Evolutionary conservation across 768 basidiomycete species (phyloP).

Genomic region (Tricholomella constricta): DNA sequence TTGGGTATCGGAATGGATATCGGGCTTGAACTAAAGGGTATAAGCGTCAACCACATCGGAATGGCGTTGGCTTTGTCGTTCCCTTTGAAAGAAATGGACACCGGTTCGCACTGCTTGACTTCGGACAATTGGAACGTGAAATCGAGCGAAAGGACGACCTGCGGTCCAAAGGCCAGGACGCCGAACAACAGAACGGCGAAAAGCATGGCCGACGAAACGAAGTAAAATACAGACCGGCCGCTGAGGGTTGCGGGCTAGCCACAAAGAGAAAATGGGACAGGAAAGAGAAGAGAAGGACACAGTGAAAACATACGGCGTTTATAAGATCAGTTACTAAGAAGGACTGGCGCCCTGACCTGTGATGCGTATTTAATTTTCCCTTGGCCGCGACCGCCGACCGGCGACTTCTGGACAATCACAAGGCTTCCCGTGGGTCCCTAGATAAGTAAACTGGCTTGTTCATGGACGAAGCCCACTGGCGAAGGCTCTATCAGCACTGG

Average conservation of each 20-base stretch:
- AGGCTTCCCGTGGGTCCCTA: neutral
- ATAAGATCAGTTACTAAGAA: conserved; percentile 5
- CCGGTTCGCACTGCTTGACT: conserved; percentile 55
- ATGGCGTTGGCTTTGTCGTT: conserved; percentile 32
- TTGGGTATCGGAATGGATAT: conserved; percentile 47
- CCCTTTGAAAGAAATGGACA: conserved; percentile 48
- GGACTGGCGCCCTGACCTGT: neutral
- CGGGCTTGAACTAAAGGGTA: conserved; percentile 56
- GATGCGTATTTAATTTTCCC: conserved; percentile 1
- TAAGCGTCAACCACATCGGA: conserved; percentile 49
- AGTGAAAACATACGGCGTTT: conserved; percentile 1
- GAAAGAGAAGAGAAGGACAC: conserved; percentile 7
- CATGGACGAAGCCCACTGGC: neutral
- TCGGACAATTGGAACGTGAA: conserved; percentile 43
- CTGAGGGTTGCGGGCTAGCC: conserved; percentile 37
- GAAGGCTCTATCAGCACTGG: neutral
- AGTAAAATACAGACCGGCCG: conserved; percentile 24
- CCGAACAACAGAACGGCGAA: conserved; percentile 31
- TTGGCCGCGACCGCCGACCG: neutral
- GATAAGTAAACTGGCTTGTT: neutral
- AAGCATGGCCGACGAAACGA: conserved; percentile 23
- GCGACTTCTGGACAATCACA: neutral
- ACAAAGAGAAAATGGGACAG: conserved; percentile 29
- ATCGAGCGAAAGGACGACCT: conserved; percentile 37
- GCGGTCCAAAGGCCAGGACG: conserved; percentile 38